phyloP scores from a whole-genome alignment of 2,329 filamentous ascomycete species.

The Drechslera avenae region DNA sequence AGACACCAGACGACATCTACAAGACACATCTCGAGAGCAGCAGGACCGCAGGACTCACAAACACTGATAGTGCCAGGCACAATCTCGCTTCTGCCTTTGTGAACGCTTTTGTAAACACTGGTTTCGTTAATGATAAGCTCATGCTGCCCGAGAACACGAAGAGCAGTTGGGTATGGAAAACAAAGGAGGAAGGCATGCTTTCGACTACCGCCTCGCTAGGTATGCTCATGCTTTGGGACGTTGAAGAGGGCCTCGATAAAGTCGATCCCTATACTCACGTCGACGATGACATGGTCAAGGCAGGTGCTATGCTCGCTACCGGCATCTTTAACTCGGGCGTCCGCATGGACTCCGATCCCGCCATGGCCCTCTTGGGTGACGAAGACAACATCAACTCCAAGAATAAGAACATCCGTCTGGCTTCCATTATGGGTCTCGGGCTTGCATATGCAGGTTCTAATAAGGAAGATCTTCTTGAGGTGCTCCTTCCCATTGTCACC shows the following conservation, averaged over 20 bases:
- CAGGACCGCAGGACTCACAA: conserved; percentile 88
- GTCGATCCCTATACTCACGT: conserved; percentile 94
- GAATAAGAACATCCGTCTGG: conserved; percentile 76
- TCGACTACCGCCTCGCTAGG: conserved; percentile 94
- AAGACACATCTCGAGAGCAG: conserved; percentile 98
- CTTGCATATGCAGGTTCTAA: conserved; percentile 94
- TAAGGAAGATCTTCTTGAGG: conserved; percentile 83
- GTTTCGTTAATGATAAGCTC: conserved; percentile 95
- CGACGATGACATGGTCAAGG: conserved; percentile 81
- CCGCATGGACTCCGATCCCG: conserved; percentile 85
- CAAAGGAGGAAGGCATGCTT: conserved; percentile 96
- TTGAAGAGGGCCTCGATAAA: conserved; percentile 88
- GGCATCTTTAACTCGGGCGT: conserved; percentile 97
- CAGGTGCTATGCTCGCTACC: conserved; percentile 88
- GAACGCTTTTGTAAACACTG: conserved; percentile 95
- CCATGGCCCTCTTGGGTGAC: conserved; percentile 83
- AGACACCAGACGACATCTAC: conserved; percentile 98
- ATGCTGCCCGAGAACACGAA: conserved; percentile 87
- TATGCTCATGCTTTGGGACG: conserved; percentile 90
- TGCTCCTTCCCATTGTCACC: conserved; percentile 83
- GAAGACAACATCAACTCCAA: conserved; percentile 78
- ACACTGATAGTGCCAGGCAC: conserved; percentile 92
- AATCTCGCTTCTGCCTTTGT: conserved; percentile 96
- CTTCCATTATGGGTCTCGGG: conserved; percentile 94
- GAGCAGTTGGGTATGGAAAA: conserved; percentile 98